Percentiles rank a stretch among this genome's conserved stretches.
phyloP scores from a whole-genome alignment of 2,329 filamentous ascomycete genomes.

The Acephala macrosclerotiorum region DNA sequence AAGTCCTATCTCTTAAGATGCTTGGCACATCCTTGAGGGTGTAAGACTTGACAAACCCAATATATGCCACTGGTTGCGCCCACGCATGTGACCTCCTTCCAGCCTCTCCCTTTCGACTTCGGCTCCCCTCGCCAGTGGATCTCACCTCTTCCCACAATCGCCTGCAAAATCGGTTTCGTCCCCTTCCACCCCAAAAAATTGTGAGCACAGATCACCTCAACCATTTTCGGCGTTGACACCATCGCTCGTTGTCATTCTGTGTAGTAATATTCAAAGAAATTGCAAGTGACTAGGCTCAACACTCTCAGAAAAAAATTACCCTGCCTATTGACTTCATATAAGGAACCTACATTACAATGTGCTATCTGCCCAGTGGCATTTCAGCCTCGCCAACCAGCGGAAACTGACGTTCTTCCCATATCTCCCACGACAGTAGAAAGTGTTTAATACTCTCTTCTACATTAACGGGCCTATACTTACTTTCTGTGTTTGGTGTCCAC shows the following conservation, averaged over 20 bases:
- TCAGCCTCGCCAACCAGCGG: neutral
- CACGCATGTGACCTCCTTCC: too few relatives aligned
- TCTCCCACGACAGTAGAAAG: slow-evolving; percentile 3
- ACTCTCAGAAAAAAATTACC: slow-evolving; percentile 6
- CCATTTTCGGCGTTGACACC: neutral
- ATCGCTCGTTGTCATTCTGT: neutral
- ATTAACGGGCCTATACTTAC: slow-evolving; percentile 1
- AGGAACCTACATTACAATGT: neutral
- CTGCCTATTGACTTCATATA: neutral
- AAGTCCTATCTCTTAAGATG: too few relatives aligned
- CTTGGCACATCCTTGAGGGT: too few relatives aligned
- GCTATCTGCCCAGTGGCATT: neutral
- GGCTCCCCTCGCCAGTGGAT: too few relatives aligned
- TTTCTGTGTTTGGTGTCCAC: neutral
- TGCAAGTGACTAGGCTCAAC: slow-evolving; percentile 1
- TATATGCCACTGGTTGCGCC: too few relatives aligned
- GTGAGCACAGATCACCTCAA: too few relatives aligned
- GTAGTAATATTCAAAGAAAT: neutral
- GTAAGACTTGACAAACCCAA: too few relatives aligned
- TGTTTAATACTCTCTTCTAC: slow-evolving; percentile 15
- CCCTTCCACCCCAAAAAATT: too few relatives aligned
- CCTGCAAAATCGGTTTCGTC: too few relatives aligned
- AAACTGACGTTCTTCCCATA: neutral
- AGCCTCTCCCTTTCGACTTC: too few relatives aligned
- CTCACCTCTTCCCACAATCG: too few relatives aligned